Conservation (phyloP, 306 rosid genomes). For the Dryas alaskensis region DNA sequence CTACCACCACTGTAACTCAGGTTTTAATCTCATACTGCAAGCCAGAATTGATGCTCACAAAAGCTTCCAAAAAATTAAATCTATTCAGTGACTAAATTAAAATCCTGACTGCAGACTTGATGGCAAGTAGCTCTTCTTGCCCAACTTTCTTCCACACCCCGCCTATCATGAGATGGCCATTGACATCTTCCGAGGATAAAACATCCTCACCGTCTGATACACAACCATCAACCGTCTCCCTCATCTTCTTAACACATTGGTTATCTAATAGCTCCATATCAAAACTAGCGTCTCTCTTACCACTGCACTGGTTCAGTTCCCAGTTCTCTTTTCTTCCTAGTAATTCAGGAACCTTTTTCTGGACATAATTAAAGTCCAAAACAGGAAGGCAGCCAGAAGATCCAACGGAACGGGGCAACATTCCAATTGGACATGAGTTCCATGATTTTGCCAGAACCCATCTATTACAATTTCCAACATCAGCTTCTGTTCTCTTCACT, state of each 20-base stretch:
- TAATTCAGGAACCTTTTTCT: slow-evolving; percentile 19
- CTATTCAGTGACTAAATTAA: slow-evolving; percentile 33
- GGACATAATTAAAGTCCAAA: slow-evolving; percentile 36
- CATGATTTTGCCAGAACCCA: slow-evolving; percentile 72
- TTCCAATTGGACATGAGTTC: slow-evolving; percentile 91
- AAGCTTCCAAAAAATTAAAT: neutral
- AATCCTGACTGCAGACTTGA: slow-evolving; percentile 58
- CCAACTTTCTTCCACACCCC: slow-evolving; percentile 61
- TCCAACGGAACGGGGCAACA: slow-evolving; percentile 70
- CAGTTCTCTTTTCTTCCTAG: slow-evolving; percentile 25
- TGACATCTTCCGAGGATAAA: slow-evolving; percentile 25
- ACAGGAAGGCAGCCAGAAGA: slow-evolving; percentile 66
- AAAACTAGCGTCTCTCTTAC: slow-evolving; percentile 51
- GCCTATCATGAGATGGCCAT: slow-evolving; percentile 50
- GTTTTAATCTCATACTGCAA: neutral
- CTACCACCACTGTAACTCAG: neutral
- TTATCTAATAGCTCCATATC: slow-evolving; percentile 44
- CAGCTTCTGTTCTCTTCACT: slow-evolving; percentile 23
- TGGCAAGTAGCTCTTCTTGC: slow-evolving; percentile 55
- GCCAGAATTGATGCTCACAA: neutral
- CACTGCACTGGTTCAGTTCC: slow-evolving; percentile 27
- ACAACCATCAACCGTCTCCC: slow-evolving; percentile 34
- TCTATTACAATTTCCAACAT: slow-evolving; percentile 27
- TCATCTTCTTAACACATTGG: slow-evolving; percentile 53
- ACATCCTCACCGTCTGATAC: slow-evolving; percentile 18